phyloP scores from a whole-genome alignment of 2,329 filamentous ascomycete genomes.

The Phaeosphaeria sp. region DNA sequence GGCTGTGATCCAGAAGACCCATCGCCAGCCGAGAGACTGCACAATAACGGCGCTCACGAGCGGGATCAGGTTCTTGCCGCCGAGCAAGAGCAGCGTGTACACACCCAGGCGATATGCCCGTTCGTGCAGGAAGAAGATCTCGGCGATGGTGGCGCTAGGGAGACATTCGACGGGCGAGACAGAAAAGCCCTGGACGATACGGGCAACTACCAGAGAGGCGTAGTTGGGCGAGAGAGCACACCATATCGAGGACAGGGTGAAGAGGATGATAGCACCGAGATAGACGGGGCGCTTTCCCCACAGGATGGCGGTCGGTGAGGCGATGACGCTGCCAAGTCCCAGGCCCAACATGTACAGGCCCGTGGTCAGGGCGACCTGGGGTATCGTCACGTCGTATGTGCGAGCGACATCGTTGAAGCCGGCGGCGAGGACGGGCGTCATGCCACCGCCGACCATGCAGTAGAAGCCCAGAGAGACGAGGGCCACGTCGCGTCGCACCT shows the following conservation, averaged over 20 bases:
- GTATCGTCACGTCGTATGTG: constrained; percentile 70
- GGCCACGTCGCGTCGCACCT: constrained; percentile 79
- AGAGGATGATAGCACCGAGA: constrained; percentile 76
- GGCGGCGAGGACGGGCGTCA: constrained; percentile 88
- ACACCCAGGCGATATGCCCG: constrained; percentile 91
- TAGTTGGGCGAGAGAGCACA: constrained; percentile 85
- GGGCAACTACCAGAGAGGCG: constrained; percentile 76
- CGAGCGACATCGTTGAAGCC: constrained; percentile 83
- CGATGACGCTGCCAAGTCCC: constrained; percentile 81
- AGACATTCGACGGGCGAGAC: constrained; percentile 92
- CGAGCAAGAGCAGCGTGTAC: constrained; percentile 86
- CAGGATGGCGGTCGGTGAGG: constrained; percentile 88
- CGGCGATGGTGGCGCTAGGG: constrained; percentile 90
- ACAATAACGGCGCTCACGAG: constrained; percentile 88
- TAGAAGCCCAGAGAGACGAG: constrained; percentile 86
- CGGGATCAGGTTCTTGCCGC: constrained; percentile 90
- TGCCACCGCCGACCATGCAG: constrained; percentile 91
- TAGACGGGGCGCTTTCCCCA: constrained; percentile 93
- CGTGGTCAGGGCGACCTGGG: constrained; percentile 83
- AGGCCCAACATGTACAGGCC: constrained; percentile 95
- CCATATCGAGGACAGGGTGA: constrained; percentile 80
- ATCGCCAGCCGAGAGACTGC: constrained; percentile 79
- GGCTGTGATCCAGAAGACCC: constrained; percentile 89
- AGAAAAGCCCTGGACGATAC: constrained; percentile 86
- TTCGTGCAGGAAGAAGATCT: constrained; percentile 96